Evolutionary conservation across 345 rosid genomes (phyloP).

Genomic region (Murraya koenigii): DNA sequence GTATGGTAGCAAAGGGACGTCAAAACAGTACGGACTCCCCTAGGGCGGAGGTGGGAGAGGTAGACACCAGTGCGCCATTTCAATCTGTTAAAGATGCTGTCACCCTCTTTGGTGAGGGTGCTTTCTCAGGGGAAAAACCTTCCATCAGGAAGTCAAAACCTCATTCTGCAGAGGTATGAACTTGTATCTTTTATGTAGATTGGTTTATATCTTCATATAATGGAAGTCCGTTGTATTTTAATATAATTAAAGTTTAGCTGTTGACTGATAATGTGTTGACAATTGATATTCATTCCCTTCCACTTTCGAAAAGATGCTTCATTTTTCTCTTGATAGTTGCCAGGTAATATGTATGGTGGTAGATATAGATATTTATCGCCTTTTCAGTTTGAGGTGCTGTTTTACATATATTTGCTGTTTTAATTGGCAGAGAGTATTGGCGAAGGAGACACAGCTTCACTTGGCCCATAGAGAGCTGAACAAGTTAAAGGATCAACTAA

Average conservation of each 20-base stretch:
- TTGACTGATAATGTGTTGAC: neutral
- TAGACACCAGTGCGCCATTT: slow-evolving; percentile 96
- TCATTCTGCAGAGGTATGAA: slow-evolving; percentile 74
- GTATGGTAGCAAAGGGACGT: slow-evolving; percentile 74
- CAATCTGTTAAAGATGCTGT: slow-evolving; percentile 97
- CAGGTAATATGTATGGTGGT: neutral
- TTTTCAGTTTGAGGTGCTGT: neutral
- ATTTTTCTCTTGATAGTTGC: neutral
- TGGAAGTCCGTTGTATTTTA: neutral
- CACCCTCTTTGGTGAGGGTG: slow-evolving; percentile 82
- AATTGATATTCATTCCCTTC: neutral
- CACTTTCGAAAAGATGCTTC: neutral
- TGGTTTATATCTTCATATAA: neutral
- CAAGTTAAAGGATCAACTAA: slow-evolving; percentile 67
- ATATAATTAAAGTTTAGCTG: neutral
- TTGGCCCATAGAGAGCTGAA: slow-evolving; percentile 74
- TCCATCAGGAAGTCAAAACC: slow-evolving; percentile 59
- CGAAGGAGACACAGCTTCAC: slow-evolving; percentile 85
- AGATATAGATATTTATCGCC: neutral
- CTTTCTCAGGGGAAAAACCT: slow-evolving; percentile 77
- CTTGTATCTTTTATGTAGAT: neutral
- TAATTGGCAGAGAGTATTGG: slow-evolving; percentile 62
- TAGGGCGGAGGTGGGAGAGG: slow-evolving; percentile 88
- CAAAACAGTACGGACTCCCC: slow-evolving; percentile 51
- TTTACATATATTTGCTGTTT: neutral